Percentiles rank a stretch among this genome's conserved stretches.
Evolutionary conservation across 169 alveolate genomes (phyloP).

Genomic region (Eimeria maxima): DNA sequence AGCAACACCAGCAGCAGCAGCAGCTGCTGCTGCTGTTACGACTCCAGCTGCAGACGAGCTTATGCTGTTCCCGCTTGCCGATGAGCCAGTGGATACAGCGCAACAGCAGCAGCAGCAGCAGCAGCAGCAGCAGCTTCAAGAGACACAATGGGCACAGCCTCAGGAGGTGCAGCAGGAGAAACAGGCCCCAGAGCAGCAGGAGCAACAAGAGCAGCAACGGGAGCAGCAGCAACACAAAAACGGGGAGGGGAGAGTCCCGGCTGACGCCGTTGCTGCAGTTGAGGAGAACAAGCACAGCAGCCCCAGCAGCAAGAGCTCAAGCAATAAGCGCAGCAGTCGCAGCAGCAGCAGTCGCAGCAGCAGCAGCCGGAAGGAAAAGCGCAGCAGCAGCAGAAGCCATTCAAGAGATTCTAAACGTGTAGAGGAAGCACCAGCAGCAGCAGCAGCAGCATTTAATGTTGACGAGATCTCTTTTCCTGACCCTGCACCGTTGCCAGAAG

Average conservation of each 20-base stretch:
- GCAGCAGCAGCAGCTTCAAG: not conserved
- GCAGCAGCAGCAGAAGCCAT: not conserved
- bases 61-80: conserved; percentile 28
- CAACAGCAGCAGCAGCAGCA: conserved; percentile 51
- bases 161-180: too few relatives aligned
- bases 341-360: conserved; percentile 57
- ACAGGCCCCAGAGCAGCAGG: too few relatives aligned
- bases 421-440: not conserved
- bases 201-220: not conserved
- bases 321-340: conserved; percentile 30
- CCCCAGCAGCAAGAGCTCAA: conserved; percentile 7
- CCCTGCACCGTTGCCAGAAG: not conserved
- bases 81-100: not conserved
- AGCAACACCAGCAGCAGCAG: not conserved
- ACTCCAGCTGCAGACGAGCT: not conserved
- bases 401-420: not conserved
- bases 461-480: not conserved
- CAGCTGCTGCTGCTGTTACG: too few relatives aligned
- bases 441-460: not conserved
- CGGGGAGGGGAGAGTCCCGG: not conserved
- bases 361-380: not conserved
- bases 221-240: not conserved
- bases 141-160: too few relatives aligned
- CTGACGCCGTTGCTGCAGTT: not conserved
- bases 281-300: conserved; percentile 3